Conservation (phyloP, 192 early-diverging fungal genomes). For the Hyaloraphidium curvatum region DNA sequence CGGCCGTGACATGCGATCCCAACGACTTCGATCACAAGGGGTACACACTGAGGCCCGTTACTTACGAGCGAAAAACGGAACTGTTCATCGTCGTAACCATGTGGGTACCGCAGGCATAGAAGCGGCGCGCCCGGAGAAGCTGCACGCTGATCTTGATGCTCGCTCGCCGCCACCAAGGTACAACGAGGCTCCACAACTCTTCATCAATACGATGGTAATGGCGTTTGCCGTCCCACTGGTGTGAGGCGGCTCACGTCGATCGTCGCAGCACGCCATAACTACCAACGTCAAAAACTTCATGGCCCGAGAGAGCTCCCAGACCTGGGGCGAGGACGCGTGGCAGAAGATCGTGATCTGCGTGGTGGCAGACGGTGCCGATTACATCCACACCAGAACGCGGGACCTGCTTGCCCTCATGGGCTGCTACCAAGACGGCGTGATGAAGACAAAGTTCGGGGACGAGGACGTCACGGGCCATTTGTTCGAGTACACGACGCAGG, state of each 20-base stretch:
- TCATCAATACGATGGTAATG: neutral
- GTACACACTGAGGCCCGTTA: slow-evolving; percentile 60
- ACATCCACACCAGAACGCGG: neutral
- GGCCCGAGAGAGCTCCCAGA: too few relatives aligned
- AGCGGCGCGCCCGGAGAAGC: too few relatives aligned
- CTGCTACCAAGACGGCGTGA: slow-evolving; percentile 9
- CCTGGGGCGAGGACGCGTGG: slow-evolving; percentile 41
- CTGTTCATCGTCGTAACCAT: slow-evolving; percentile 86
- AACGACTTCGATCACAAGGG: slow-evolving; percentile 51
- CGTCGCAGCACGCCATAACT: too few relatives aligned
- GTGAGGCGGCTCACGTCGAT: too few relatives aligned
- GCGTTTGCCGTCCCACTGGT: too few relatives aligned
- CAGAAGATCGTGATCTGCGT: slow-evolving; percentile 3
- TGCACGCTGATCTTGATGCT: too few relatives aligned
- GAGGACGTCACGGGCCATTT: slow-evolving; percentile 7
- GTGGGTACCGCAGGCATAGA: too few relatives aligned
- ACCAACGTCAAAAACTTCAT: too few relatives aligned
- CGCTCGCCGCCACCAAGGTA: too few relatives aligned
- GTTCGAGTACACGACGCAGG: slow-evolving; percentile 31
- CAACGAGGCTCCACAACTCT: neutral
- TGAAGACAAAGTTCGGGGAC: slow-evolving; percentile 1
- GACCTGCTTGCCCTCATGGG: slow-evolving; percentile 5
- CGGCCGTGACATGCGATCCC: slow-evolving; percentile 69
- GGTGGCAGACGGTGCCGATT: neutral
- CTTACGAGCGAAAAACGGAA: slow-evolving; percentile 59